Evolutionary conservation across 768 basidiomycete species (phyloP).

Genomic region (Serendipita sp.): DNA sequence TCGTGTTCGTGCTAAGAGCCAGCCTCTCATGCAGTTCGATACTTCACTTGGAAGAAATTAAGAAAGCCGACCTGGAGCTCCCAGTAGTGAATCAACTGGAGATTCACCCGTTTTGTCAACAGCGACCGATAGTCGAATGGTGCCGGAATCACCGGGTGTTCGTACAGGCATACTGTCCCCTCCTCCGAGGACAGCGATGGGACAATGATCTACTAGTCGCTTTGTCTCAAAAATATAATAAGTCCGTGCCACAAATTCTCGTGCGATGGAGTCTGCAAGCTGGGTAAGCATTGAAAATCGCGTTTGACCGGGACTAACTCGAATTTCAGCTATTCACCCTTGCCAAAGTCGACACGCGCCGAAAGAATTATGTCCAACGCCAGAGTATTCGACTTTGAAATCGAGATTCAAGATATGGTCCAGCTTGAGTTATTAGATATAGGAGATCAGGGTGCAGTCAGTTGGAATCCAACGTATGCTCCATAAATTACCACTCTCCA

Average conservation of each 20-base stretch:
- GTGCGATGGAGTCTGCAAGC: slow-evolving; percentile 83
- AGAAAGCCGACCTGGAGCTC: slow-evolving; percentile 37
- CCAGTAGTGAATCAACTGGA: slow-evolving; percentile 75
- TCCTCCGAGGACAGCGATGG: slow-evolving; percentile 39
- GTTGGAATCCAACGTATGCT: slow-evolving; percentile 68
- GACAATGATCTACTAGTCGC: slow-evolving; percentile 35
- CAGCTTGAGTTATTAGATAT: slow-evolving; percentile 51
- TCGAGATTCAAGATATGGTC: slow-evolving; percentile 46
- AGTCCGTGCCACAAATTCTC: slow-evolving; percentile 62
- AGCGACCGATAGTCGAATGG: slow-evolving; percentile 59
- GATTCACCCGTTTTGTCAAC: slow-evolving; percentile 75
- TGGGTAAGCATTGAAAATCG: slow-evolving; percentile 30
- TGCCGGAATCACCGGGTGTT: slow-evolving; percentile 44
- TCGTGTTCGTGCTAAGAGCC: not conserved
- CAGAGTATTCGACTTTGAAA: slow-evolving; percentile 57
- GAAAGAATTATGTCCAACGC: slow-evolving; percentile 57
- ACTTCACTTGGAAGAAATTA: slow-evolving; percentile 62
- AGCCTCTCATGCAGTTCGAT: slow-evolving; percentile 30
- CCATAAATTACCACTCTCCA: slow-evolving; percentile 1
- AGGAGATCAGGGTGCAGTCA: slow-evolving; percentile 54
- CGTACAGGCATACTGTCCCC: slow-evolving; percentile 61
- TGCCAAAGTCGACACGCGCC: slow-evolving; percentile 66
- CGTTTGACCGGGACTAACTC: not conserved
- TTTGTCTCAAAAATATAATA: slow-evolving; percentile 42
- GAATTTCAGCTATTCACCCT: slow-evolving; percentile 41